phyloP scores from a whole-genome alignment of 768 basidiomycete species.

The Xerocomus brunneocitrinus region DNA sequence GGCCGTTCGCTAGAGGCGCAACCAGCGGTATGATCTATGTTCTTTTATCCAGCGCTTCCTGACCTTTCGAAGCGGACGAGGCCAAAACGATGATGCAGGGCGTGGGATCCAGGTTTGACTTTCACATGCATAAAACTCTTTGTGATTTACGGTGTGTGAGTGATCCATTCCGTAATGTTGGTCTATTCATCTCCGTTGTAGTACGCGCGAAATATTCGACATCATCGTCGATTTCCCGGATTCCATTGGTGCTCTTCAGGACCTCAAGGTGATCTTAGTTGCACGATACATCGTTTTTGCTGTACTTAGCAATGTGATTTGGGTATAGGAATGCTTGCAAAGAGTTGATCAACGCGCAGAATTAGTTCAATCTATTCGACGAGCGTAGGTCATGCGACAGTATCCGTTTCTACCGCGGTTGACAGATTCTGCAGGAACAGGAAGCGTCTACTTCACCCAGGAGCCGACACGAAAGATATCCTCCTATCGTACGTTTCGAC shows the following conservation, averaged over 20 bases:
- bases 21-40: constrained; percentile 42
- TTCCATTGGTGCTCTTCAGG: constrained; percentile 77
- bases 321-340: constrained; percentile 63
- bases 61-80: constrained; percentile 52
- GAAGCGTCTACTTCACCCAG: constrained; percentile 89
- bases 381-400: constrained; percentile 49
- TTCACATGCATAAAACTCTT: constrained; percentile 87
- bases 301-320: background rate
- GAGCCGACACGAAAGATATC: constrained; percentile 90
- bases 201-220: constrained; percentile 85
- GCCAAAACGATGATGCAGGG: constrained; percentile 68
- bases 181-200: constrained; percentile 19
- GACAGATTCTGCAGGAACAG: constrained; percentile 52
- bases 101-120: constrained; percentile 82
- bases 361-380: constrained; percentile 72
- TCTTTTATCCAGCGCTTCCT: constrained; percentile 3
- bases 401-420: background rate
- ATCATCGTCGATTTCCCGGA: constrained; percentile 95
- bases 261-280: constrained; percentile 58
- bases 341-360: constrained; percentile 76
- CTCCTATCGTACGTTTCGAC: constrained; percentile 87
- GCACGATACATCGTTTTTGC: background rate
- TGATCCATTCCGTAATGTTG: background rate
- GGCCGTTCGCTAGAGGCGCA: constrained; percentile 70
- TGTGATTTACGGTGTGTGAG: constrained; percentile 72